A percentile compares a stretch with the other conserved stretches of the same genome.
phyloP scores from a whole-genome alignment of 208 protist genomes.

The Trypanosoma vivax region DNA sequence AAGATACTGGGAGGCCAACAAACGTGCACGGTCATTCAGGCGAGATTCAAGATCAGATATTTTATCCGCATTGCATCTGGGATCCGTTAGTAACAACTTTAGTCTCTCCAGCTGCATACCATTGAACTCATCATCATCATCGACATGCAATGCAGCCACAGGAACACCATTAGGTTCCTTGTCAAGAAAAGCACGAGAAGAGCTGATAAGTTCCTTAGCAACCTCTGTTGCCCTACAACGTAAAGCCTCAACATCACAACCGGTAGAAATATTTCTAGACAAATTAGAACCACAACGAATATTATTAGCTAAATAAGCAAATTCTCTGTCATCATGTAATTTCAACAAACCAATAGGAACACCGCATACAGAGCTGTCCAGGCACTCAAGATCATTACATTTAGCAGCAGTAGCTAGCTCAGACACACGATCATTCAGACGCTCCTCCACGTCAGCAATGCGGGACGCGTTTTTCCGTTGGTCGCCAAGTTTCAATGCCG shows the following conservation, averaged over 20 bases:
- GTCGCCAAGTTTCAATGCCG: slow-evolving; percentile 47
- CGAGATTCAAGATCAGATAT: slow-evolving; percentile 58
- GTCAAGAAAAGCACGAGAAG: slow-evolving; percentile 64
- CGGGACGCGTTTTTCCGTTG: slow-evolving; percentile 35
- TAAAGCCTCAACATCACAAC: slow-evolving; percentile 23
- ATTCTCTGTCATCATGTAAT: slow-evolving; percentile 48
- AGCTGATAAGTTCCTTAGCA: slow-evolving; percentile 38
- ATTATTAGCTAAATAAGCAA: slow-evolving; percentile 40
- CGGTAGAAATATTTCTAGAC: slow-evolving; percentile 7
- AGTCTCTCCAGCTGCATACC: slow-evolving; percentile 56
- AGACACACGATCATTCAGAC: slow-evolving; percentile 39
- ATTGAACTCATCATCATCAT: slow-evolving; percentile 52
- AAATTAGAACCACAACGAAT: slow-evolving; percentile 21
- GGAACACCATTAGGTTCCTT: slow-evolving; percentile 63
- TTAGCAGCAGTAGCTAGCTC: slow-evolving; percentile 52
- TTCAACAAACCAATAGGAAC: slow-evolving; percentile 65
- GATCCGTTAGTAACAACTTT: slow-evolving; percentile 46
- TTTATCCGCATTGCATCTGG: slow-evolving; percentile 27
- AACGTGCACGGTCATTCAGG: slow-evolving; percentile 48
- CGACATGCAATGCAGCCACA: slow-evolving; percentile 37
- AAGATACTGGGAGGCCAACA: slow-evolving; percentile 32
- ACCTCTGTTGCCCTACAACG: slow-evolving; percentile 38
- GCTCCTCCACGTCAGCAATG: slow-evolving; percentile 47
- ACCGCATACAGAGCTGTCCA: slow-evolving; percentile 36
- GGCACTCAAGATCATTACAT: slow-evolving; percentile 34